Evolutionary conservation across 2,329 filamentous ascomycete species (phyloP).

Genomic region (Alternaria panax): DNA sequence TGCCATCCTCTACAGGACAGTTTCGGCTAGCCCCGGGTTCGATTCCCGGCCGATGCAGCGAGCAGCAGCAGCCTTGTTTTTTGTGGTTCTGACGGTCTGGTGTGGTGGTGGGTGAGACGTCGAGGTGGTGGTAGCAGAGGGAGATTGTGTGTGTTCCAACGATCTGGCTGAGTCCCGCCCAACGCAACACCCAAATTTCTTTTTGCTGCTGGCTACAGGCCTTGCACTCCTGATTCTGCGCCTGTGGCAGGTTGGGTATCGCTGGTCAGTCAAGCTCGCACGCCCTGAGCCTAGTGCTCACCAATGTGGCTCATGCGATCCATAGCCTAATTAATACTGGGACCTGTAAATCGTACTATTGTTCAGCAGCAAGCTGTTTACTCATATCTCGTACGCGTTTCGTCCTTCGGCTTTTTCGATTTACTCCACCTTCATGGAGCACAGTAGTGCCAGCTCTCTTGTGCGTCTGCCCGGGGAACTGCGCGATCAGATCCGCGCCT

Average conservation of each 20-base stretch:
- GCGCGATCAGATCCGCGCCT: not conserved
- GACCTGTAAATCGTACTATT: not conserved
- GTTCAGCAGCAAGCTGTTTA: not conserved
- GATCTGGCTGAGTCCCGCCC: not conserved
- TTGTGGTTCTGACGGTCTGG: not conserved
- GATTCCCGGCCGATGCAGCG: conserved; percentile 10
- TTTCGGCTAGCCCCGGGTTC: conserved; percentile 22
- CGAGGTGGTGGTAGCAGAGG: not conserved
- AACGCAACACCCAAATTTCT: not conserved
- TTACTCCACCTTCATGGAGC: not conserved
- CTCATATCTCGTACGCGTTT: not conserved
- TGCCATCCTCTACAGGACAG: conserved; percentile 12
- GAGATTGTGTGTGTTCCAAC: not conserved
- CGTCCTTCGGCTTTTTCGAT: not conserved
- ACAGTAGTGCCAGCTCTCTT: not conserved
- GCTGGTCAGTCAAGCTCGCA: not conserved
- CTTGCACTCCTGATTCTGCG: not conserved
- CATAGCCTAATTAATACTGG: not conserved
- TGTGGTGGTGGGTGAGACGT: not conserved
- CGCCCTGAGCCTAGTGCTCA: not conserved
- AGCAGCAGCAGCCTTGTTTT: not conserved
- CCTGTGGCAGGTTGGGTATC: not conserved
- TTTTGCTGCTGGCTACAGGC: not conserved
- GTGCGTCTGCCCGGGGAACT: not conserved
- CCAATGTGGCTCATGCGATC: not conserved